Base-by-base conservation (phyloP, 192 early-diverging fungal genomes). In the Coemansia sp. region DNA sequence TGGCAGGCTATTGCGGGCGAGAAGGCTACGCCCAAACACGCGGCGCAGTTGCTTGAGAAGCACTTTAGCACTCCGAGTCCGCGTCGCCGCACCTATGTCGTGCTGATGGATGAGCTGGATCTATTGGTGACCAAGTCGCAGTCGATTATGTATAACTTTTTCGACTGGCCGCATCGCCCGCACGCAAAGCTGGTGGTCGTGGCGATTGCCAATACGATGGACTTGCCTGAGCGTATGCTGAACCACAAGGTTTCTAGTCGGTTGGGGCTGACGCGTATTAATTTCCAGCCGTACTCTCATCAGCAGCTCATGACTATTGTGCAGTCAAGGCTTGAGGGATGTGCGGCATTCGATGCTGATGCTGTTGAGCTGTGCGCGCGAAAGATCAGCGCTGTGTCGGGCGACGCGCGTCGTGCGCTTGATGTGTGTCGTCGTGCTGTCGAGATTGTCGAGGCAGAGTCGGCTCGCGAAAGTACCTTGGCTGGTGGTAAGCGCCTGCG, bases 171-270 rank as follows among this genome's bases (percentile, higher is more conserved):
- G 18, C 93, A 90, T 51, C 87, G 93, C 27, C 82, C 88, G 10
- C 83, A 92, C 69, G 94, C 96, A 15, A 86, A 90, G 67, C 78
- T 99, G 15, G 92, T 98, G 69, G 93, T 99, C 3, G 84, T 99
- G 49, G 97, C 97, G 0, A 91, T 99, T 63, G 97, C 98, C 41
- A 99, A 99, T 77, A 98, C 96, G 0, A 99, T 99, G 95, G 96
- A 98, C 71, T 78, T 99, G 20, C 97, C 97, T 0, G 97, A 98
- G 71, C 88, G 96, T 59, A 88, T 97, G 85, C 85, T 97, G 24
- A 86, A 88, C 7, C 94, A 96, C 77, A 94, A 94, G 73, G 90
- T 98, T 20, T 92, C 95, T 2, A 95, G 94, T 82, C 88, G 97
- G 7, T 69, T 99, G 46, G 97, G 95, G 12, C 75, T 96, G 31